Percentiles rank a stretch among this genome's conserved stretches.
Conservation (phyloP, 1,284 basidiomycete genomes). For the Stereum hirsutum region DNA sequence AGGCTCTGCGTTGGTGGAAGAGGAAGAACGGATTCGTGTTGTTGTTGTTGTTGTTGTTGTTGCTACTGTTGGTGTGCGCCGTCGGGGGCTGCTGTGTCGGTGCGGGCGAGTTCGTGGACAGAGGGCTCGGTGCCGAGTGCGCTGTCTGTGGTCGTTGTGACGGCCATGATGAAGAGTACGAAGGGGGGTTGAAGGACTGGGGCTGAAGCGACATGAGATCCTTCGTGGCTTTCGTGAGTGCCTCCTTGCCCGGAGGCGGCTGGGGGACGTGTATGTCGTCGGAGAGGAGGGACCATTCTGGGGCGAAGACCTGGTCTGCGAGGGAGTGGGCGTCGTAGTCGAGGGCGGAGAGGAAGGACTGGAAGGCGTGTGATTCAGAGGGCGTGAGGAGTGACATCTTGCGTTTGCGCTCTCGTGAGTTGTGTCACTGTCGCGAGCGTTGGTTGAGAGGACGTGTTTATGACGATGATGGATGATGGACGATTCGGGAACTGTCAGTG, state of each 20-base stretch:
- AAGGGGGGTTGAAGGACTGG: constrained; percentile 10
- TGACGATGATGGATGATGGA: too few relatives aligned
- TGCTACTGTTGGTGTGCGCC: too few relatives aligned
- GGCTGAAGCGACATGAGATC: constrained; percentile 54
- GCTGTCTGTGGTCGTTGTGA: too few relatives aligned
- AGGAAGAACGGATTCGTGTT: not conserved
- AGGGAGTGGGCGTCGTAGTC: constrained; percentile 30
- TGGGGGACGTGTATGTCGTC: constrained; percentile 22
- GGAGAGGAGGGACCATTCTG: constrained; percentile 19
- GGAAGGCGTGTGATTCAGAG: constrained; percentile 38
- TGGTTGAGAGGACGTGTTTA: too few relatives aligned
- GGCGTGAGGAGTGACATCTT: constrained; percentile 31
- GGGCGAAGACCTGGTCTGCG: constrained; percentile 16
- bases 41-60: too few relatives aligned
- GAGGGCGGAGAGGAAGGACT: constrained; percentile 38
- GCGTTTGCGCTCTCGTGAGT: not conserved
- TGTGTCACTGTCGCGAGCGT: too few relatives aligned
- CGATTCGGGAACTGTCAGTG: too few relatives aligned
- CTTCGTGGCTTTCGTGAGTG: constrained; percentile 63
- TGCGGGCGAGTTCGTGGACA: not conserved
- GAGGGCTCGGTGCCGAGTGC: not conserved
- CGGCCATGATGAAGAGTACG: too few relatives aligned
- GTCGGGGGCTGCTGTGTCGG: not conserved
- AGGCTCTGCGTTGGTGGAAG: not conserved
- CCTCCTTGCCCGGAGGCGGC: constrained; percentile 32